Percentiles rank a stretch among this genome's conserved stretches.
Conservation (phyloP, 257 asterid species). For the Solanum microdontum region DNA sequence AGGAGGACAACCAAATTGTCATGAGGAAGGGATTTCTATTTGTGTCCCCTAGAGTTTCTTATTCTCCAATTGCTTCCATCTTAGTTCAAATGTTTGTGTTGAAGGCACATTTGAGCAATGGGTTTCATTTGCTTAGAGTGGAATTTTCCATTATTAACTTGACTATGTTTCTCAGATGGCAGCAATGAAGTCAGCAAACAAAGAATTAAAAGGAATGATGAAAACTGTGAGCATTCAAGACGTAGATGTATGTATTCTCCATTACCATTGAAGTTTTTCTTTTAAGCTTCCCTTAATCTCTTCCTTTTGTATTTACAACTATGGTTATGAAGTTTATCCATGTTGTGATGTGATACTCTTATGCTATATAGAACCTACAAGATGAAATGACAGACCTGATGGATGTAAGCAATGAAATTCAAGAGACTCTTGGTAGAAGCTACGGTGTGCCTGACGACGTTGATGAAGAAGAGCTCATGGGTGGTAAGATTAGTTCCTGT, state of each 20-base stretch:
- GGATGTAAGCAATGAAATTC: constrained; percentile 97
- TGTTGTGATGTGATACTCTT: neutral
- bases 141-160: neutral
- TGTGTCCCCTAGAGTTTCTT: constrained; percentile 6
- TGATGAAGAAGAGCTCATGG: constrained; percentile 94
- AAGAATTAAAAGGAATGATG: constrained; percentile 98
- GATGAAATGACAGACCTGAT: constrained; percentile 98
- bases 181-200: constrained; percentile 89
- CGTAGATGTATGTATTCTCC: constrained; percentile 60
- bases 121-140: constrained; percentile 1
- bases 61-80: neutral
- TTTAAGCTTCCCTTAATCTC: neutral
- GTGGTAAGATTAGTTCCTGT: constrained; percentile 44
- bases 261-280: neutral
- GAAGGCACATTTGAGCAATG: constrained; percentile 8
- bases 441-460: constrained; percentile 88
- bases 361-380: constrained; percentile 54
- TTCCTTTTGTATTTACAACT: neutral
- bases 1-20: constrained; percentile 38
- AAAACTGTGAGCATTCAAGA: constrained; percentile 97
- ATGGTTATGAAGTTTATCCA: neutral
- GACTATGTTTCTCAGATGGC: constrained; percentile 59
- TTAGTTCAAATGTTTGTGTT: constrained; percentile 14
- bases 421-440: constrained; percentile 96
- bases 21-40: constrained; percentile 17